Evolutionary conservation across 2,329 filamentous ascomycete species (phyloP).

Genomic region (Clonostachys solani): DNA sequence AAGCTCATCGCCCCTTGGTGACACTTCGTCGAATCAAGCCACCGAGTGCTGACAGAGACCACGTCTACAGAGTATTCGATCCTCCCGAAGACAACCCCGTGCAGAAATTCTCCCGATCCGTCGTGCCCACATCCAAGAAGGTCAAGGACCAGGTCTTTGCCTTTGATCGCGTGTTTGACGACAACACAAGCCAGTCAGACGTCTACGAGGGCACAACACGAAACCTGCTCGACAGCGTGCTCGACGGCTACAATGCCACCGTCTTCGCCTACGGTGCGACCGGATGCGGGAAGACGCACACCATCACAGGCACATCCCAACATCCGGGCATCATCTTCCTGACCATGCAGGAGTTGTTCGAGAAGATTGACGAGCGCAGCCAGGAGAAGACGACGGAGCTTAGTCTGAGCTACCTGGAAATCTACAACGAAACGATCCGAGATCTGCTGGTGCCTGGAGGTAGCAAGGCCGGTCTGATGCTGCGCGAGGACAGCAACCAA

Average conservation of each 20-base stretch:
- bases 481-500: constrained; percentile 92
- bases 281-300: constrained; percentile 97
- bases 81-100: constrained; percentile 93
- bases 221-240: constrained; percentile 84
- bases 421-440: constrained; percentile 98
- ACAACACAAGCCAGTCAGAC: constrained; percentile 85
- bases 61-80: constrained; percentile 74
- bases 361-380: constrained; percentile 83
- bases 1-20: constrained; percentile 26
- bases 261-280: constrained; percentile 98
- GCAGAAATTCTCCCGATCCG: constrained; percentile 78
- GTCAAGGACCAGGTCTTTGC: constrained; percentile 97
- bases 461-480: constrained; percentile 79
- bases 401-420: constrained; percentile 92
- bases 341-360: constrained; percentile 98
- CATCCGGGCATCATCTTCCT: constrained; percentile 97
- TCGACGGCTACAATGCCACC: constrained; percentile 97
- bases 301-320: constrained; percentile 87
- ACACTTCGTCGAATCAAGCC: neutral
- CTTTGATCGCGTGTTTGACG: constrained; percentile 96
- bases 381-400: constrained; percentile 87
- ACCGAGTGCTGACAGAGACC: neutral
- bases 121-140: constrained; percentile 80
- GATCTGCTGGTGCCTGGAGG: constrained; percentile 82
- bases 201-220: constrained; percentile 94